Conservation (phyloP, 2,329 filamentous ascomycete species). For the Beauveria varroae region DNA sequence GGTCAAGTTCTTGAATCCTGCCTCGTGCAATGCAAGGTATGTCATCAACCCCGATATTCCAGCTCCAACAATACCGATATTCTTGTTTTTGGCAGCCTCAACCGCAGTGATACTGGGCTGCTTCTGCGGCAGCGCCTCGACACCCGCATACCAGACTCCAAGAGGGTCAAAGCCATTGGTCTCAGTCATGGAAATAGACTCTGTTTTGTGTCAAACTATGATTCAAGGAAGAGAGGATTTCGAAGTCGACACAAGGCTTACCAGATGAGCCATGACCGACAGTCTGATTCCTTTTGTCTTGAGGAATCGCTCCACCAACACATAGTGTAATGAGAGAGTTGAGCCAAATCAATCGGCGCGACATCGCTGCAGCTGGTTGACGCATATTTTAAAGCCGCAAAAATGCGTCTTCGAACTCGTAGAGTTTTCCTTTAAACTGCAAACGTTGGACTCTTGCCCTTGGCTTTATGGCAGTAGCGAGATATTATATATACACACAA, state of each 20-base stretch:
- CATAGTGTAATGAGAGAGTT: neutral
- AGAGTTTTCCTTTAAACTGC: no score
- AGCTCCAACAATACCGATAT: conserved; percentile 59
- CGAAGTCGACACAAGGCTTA: neutral
- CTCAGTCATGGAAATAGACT: conserved; percentile 40
- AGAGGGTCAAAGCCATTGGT: conserved; percentile 38
- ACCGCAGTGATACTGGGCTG: conserved; percentile 33
- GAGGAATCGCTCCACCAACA: neutral
- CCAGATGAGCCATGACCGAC: neutral
- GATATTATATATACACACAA: no score
- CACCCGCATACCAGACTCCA: conserved; percentile 54
- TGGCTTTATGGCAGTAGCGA: no score
- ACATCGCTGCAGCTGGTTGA: neutral
- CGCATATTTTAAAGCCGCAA: neutral
- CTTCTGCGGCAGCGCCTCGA: conserved; percentile 48
- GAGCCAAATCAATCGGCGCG: neutral
- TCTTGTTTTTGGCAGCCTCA: conserved; percentile 24
- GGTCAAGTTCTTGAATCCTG: conserved; percentile 51
- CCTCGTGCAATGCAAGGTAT: conserved; percentile 39
- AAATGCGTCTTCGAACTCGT: no score
- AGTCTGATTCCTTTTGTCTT: neutral
- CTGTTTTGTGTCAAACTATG: neutral
- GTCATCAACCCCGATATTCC: conserved; percentile 61
- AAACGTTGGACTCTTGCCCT: no score
- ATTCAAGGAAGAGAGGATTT: neutral